Evolutionary conservation across 768 basidiomycete genomes (phyloP), one percentile per base, ranked within the genome.

Genomic region (Cantharellus cinnabarinus): DNA sequence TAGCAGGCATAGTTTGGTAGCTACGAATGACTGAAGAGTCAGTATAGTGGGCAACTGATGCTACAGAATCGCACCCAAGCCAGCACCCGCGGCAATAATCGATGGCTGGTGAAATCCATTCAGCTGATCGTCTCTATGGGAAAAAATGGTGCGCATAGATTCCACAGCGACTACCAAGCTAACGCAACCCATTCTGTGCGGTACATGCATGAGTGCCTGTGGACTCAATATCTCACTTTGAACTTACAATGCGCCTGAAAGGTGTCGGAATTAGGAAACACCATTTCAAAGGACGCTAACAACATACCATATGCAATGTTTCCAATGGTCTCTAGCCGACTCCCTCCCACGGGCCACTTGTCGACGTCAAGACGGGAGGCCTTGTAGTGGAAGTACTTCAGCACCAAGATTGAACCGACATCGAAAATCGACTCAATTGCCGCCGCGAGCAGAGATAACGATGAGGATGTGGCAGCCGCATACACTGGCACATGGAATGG

Each of bases 131-230:
- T 71, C 70, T 29, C 71, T 69, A 58, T 81, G 80, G 1, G 78
- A 74, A 55, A 83, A 71, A 41, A 97, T 71, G n/a, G 78, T 74
- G 54, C 82, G 81, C 40, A 81, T 73, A 5, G 90, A 87, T 70
- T 94, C 88, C 51, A 95, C 90, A 56, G 90, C 79, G 63, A 97
- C 79, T 58, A 95, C 82, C 40, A 97, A 70, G 71, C 94, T 97
- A 64, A 94, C 91, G 2, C 85, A 79, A 59, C 79, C 79, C 91
- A 95, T 97, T 54, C 89, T 89, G 62, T 29, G 65, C 4, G 15
- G 39, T 29, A 29, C 20, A 29, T 29, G 20, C 20, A 29, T 29
- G 20, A 29, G 20, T 1, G 20, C 20, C 20, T 29, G 20, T 29
- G 20, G 20, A 29, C 20, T 29, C 20, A 29, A 29, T 29, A 54